Evolutionary conservation across 257 asterid species (phyloP).

Genomic region (Solanum clarkiae): DNA sequence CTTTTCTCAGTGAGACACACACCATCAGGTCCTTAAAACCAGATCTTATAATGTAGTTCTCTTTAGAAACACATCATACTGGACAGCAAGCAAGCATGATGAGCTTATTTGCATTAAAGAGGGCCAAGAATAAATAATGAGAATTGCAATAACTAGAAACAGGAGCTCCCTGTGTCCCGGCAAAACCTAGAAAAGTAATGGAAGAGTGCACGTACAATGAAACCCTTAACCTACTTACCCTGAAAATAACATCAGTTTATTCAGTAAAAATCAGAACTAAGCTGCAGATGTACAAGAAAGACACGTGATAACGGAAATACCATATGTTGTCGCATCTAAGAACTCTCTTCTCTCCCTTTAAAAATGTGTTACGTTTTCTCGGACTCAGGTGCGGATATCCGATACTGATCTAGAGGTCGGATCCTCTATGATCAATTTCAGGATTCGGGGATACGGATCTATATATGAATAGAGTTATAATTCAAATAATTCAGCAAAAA

Average conservation of each 20-base stretch:
- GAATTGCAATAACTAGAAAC: not conserved
- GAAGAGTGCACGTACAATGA: no score
- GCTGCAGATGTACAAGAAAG: not conserved
- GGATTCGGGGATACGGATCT: no score
- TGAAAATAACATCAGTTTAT: not conserved
- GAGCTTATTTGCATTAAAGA: not conserved
- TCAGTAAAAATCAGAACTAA: not conserved
- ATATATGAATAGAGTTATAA: no score
- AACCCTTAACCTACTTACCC: not conserved
- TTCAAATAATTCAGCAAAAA: no score
- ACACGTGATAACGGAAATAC: not conserved
- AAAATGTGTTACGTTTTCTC: no score
- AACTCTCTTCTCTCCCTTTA: no score
- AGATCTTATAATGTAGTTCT: not conserved
- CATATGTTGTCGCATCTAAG: no score
- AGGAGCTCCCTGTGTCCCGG: not conserved
- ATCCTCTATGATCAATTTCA: no score
- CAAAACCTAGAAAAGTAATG: not conserved
- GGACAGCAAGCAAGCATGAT: not conserved
- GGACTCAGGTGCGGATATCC: no score
- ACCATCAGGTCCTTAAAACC: not conserved
- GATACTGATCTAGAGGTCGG: no score
- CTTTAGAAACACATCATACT: not conserved
- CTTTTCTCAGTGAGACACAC: no score
- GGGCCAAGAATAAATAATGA: not conserved